phyloP scores from a whole-genome alignment of 306 rosid species.

The Comarum palustre region DNA sequence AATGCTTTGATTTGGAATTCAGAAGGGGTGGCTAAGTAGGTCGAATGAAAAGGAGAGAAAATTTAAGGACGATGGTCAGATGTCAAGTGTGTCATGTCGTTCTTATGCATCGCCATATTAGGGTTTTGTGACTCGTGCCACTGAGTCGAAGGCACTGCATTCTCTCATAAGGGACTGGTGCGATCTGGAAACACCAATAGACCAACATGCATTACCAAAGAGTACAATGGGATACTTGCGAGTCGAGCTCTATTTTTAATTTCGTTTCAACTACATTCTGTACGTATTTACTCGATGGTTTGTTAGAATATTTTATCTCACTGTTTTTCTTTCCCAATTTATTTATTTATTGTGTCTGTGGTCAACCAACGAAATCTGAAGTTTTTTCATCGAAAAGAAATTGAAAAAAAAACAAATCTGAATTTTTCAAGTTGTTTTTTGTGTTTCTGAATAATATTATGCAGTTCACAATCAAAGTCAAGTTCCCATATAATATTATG shows the following conservation, averaged over 20 bases:
- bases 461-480: too few species aligned
- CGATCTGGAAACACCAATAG: constrained; percentile 11
- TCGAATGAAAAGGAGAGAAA: constrained; percentile 48
- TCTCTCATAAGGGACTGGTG: not conserved
- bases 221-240: not conserved
- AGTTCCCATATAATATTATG: too few species aligned
- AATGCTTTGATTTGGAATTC: constrained; percentile 27
- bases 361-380: too few species aligned
- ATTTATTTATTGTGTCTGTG: too few species aligned
- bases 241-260: not conserved
- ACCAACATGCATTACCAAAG: constrained; percentile 2
- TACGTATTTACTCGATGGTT: not conserved
- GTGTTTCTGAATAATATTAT: too few species aligned
- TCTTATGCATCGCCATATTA: constrained; percentile 19
- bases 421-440: too few species aligned
- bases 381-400: too few species aligned
- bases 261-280: not conserved
- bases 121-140: constrained; percentile 15
- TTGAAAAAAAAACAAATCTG: too few species aligned
- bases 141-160: not conserved
- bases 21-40: constrained; percentile 47
- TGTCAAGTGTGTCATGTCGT: constrained; percentile 17
- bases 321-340: not conserved
- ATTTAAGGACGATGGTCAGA: constrained; percentile 41
- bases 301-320: not conserved